Conservation (phyloP, 140 eudicot species). For the Flaveria floridana region DNA sequence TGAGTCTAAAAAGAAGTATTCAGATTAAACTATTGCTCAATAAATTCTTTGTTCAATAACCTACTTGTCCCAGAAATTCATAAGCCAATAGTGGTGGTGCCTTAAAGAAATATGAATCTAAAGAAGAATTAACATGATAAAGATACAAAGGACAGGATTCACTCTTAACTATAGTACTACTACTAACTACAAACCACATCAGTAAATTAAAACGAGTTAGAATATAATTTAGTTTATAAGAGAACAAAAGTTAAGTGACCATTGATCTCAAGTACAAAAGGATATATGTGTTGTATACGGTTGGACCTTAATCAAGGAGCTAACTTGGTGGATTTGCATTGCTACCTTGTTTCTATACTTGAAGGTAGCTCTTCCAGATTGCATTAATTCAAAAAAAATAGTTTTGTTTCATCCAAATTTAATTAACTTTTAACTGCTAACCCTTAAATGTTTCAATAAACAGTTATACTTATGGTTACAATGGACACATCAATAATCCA, state of each 20-base stretch:
- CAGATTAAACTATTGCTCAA: neutral
- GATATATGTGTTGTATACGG: neutral
- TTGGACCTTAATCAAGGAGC: conserved; percentile 18
- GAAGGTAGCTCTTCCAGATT: neutral
- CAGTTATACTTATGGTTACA: neutral
- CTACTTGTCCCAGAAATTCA: conserved; percentile 11
- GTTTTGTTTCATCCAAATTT: neutral
- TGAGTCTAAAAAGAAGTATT: conserved; percentile 6
- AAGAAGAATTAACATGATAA: neutral
- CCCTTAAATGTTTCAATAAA: neutral
- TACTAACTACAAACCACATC: neutral
- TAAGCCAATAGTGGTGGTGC: neutral
- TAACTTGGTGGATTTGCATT: neutral
- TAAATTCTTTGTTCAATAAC: neutral
- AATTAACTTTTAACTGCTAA: conserved; percentile 1
- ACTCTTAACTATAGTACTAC: neutral
- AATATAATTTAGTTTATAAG: neutral
- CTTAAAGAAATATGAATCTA: neutral
- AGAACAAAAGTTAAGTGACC: neutral
- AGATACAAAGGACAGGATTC: neutral
- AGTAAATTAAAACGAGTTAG: neutral
- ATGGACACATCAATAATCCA: neutral
- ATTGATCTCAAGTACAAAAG: neutral
- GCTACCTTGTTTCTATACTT: conserved; percentile 12
- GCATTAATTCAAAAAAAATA: conserved; percentile 7